Conservation (phyloP, 495 filamentous ascomycete genomes). For the Xylaria telfairii region DNA sequence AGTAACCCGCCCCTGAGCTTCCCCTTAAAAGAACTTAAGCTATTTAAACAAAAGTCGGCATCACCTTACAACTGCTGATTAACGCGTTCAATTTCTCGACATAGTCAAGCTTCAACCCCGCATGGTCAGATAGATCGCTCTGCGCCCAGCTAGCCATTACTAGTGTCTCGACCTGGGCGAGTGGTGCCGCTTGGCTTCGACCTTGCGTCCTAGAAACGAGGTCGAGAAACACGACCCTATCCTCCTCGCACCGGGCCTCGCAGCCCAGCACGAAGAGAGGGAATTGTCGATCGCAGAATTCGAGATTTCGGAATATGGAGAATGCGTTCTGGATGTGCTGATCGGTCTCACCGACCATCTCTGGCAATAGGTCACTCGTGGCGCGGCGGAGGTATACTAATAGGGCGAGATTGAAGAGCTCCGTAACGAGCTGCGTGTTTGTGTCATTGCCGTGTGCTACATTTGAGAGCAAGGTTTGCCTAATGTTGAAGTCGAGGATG, state of each 20-base stretch:
- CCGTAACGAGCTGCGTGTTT: conserved; percentile 17
- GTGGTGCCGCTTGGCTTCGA: neutral
- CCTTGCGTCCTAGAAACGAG: conserved; percentile 39
- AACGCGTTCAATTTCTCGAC: conserved; percentile 39
- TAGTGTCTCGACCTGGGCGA: conserved; percentile 29
- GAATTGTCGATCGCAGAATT: conserved; percentile 42
- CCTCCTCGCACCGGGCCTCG: conserved; percentile 43
- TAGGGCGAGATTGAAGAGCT: conserved; percentile 40
- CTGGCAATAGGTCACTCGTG: conserved; percentile 30
- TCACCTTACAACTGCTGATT: conserved; percentile 36
- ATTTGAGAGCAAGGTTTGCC: neutral
- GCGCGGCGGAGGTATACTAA: conserved; percentile 43
- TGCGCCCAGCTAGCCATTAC: conserved; percentile 46
- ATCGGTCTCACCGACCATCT: conserved; percentile 28
- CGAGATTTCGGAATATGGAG: conserved; percentile 26
- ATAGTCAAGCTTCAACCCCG: conserved; percentile 23
- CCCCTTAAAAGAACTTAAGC: neutral
- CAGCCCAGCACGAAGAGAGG: conserved; percentile 47
- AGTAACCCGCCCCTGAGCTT: neutral
- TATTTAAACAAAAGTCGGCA: conserved; percentile 34
- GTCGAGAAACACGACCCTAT: conserved; percentile 41
- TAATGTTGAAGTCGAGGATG: conserved; percentile 4
- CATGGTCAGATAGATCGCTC: conserved; percentile 40
- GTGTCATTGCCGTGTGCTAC: conserved; percentile 17
- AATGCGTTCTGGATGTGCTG: conserved; percentile 36